A percentile compares a stretch with the other conserved stretches of the same genome.
These are phyloP conservation scores for Epichloe brachyelytri DNA, from an alignment of 2,329 filamentous ascomycete genomes.

Conservation along the genomic window DNA sequence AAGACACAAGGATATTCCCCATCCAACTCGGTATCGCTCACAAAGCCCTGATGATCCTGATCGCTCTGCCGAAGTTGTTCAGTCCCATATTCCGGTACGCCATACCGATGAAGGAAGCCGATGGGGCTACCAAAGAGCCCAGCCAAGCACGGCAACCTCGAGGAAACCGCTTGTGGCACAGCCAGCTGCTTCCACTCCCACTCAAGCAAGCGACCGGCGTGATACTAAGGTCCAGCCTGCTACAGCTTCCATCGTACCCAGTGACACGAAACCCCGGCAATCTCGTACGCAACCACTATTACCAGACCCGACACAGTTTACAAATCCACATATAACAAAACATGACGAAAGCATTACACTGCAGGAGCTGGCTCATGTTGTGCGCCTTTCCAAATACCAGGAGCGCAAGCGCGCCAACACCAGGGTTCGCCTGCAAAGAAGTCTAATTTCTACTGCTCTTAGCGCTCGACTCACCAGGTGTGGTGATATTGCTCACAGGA, in stretches of 20 bases:
- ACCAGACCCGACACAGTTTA: slow-evolving; percentile 53
- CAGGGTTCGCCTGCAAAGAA: slow-evolving; percentile 59
- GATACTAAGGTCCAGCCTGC: slow-evolving; percentile 14
- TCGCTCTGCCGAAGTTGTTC: slow-evolving; percentile 31
- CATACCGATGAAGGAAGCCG: slow-evolving; percentile 31
- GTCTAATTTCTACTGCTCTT: slow-evolving; percentile 60
- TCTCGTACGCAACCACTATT: slow-evolving; percentile 42
- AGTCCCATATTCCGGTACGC: slow-evolving; percentile 26
- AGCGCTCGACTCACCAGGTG: slow-evolving; percentile 63
- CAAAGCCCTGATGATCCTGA: slow-evolving; percentile 43
- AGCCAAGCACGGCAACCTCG: slow-evolving; percentile 24
- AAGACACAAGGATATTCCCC: slow-evolving; percentile 27
- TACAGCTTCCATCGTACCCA: slow-evolving; percentile 21
- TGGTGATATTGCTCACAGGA: slow-evolving; percentile 61
- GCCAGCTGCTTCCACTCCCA: slow-evolving; percentile 19
- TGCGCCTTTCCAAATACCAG: slow-evolving; percentile 67
- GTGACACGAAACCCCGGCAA: slow-evolving; percentile 28
- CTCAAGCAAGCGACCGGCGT: slow-evolving; percentile 17
- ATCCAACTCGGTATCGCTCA: slow-evolving; percentile 38
- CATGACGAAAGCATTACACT: slow-evolving; percentile 56
- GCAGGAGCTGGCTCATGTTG: slow-evolving; percentile 65
- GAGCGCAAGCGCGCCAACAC: slow-evolving; percentile 66
- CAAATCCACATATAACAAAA: slow-evolving; percentile 45
- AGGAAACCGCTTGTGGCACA: slow-evolving; percentile 40
- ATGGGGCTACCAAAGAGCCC: slow-evolving; percentile 24